Base-by-base conservation (phyloP, 2,329 filamentous ascomycete species). In the Huntiella moniliformis region DNA sequence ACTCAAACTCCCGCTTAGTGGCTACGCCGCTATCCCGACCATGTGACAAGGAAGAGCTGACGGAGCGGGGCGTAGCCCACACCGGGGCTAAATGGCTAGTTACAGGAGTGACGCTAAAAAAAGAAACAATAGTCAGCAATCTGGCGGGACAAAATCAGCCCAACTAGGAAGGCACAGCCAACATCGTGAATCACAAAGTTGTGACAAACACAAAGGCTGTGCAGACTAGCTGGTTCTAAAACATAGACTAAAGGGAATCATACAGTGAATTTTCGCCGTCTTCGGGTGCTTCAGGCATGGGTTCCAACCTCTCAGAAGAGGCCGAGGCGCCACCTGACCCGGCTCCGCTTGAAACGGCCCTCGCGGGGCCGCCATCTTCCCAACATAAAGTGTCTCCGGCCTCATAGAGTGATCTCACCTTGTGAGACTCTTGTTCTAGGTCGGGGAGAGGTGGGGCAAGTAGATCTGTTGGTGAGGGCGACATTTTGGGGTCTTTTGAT, bases 401-500 rank as follows among this genome's bases (percentile, higher is more conserved):
- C 63, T 70, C 67, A 67, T 76, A 76, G 62, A 76, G 71, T 61
- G 71, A 75, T 67, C 72, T 74, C 68, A 76, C 72, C 67, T 75
- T 74, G 70, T 71, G 70, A 63, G 72, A 76, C 63, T 76, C 72
- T 63, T 68, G 70, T 64, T 75, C 71, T 55, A 68, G 60, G 54
- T 74, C 70, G 58, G 47, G 47, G 34, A 49, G 16, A 13, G 63
- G 62, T 54, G 69, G 63, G 58, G 73, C 62, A 56, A 74, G 59
- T 53, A 65, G 66, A 54, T 72, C 69, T 58, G 65, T 66, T 52
- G 70, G 68, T 46, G 61, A 35, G 4, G 44, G 15, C 12, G 44
- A 8, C 37, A 42, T 46, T 5, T 6, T 36, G 22, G 17, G 17
- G 17, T 32, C 36, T 28, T 2, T 36, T 34, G 16, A 43, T 35